Percentiles rank a stretch among this genome's conserved stretches.
Evolutionary conservation across 176 grass and related monocot genomes (phyloP).

Genomic region (Miscanthus lutarioriparius): DNA sequence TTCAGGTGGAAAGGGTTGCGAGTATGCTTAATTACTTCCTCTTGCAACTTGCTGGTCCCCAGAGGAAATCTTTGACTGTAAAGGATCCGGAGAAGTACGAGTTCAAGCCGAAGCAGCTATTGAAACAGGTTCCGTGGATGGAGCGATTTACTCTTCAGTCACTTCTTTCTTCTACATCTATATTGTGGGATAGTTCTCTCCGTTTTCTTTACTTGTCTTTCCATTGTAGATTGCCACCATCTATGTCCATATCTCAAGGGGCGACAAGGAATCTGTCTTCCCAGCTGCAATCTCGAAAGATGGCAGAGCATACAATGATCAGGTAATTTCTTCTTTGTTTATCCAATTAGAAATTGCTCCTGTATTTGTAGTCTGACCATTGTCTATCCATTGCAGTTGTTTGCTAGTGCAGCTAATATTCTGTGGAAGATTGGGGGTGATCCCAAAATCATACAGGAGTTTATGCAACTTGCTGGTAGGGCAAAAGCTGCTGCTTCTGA

Average conservation of each 20-base stretch:
- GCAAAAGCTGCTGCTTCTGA: constrained; percentile 81
- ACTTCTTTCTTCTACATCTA: constrained; percentile 8
- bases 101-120: constrained; percentile 87
- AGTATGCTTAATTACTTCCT: constrained; percentile 99
- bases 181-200: constrained; percentile 18
- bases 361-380: constrained; percentile 22
- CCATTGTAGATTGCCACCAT: constrained; percentile 77
- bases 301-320: constrained; percentile 86
- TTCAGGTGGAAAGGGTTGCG: constrained; percentile 94
- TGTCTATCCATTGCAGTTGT: constrained; percentile 64
- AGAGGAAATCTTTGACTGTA: constrained; percentile 90
- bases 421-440: constrained; percentile 91
- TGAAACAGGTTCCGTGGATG: constrained; percentile 72
- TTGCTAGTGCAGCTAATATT: constrained; percentile 75
- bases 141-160: background rate
- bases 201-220: constrained; percentile 25
- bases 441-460: constrained; percentile 72
- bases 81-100: constrained; percentile 99
- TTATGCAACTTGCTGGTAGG: constrained; percentile 70
- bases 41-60: constrained; percentile 95
- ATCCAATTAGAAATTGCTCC: background rate
- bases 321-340: constrained; percentile 45
- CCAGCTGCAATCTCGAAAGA: constrained; percentile 92
- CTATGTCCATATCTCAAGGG: constrained; percentile 97
- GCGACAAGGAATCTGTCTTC: constrained; percentile 81